phyloP scores from a whole-genome alignment of 805 yeast species.

The Tetrapisispora phaffii region DNA sequence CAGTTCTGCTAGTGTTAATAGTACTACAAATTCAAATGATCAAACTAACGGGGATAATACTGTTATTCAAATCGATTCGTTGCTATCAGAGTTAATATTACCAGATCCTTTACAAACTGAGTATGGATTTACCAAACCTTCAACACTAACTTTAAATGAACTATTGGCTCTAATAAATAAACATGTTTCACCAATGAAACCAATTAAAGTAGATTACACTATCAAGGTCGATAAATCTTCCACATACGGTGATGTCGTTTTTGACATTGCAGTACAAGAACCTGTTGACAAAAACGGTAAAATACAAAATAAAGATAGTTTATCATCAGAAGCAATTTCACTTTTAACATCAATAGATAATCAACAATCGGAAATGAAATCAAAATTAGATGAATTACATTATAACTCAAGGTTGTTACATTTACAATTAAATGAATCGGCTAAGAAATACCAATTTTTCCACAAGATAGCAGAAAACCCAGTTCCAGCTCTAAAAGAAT shows the following conservation, averaged over 20 bases:
- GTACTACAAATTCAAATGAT: slow-evolving; percentile 6
- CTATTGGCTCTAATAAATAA: slow-evolving; percentile 29
- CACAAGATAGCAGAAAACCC: slow-evolving; percentile 68
- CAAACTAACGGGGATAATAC: slow-evolving; percentile 40
- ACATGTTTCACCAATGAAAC: slow-evolving; percentile 70
- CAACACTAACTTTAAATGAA: slow-evolving; percentile 42
- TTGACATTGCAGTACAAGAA: slow-evolving; percentile 61
- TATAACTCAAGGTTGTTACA: slow-evolving; percentile 35
- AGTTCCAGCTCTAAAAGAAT: slow-evolving; percentile 56
- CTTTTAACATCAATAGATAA: slow-evolving; percentile 23
- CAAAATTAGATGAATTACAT: slow-evolving; percentile 35
- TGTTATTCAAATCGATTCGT: slow-evolving; percentile 41
- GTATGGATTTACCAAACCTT: slow-evolving; percentile 4
- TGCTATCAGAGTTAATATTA: slow-evolving; percentile 34
- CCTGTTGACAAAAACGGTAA: slow-evolving; percentile 19
- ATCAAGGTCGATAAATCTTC: slow-evolving; percentile 68
- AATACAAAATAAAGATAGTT: slow-evolving; percentile 17
- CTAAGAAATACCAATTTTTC: slow-evolving; percentile 71
- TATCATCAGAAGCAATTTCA: slow-evolving; percentile 24
- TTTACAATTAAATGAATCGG: slow-evolving; percentile 42
- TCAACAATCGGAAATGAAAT: slow-evolving; percentile 28
- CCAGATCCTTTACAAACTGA: slow-evolving; percentile 6
- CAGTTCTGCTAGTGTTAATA: slow-evolving; percentile 7
- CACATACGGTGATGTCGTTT: slow-evolving; percentile 68
- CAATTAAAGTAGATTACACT: slow-evolving; percentile 66